These are phyloP conservation scores for Naganishia vishniacii DNA, from an alignment of 768 basidiomycete species.

Conservation along the genomic window DNA sequence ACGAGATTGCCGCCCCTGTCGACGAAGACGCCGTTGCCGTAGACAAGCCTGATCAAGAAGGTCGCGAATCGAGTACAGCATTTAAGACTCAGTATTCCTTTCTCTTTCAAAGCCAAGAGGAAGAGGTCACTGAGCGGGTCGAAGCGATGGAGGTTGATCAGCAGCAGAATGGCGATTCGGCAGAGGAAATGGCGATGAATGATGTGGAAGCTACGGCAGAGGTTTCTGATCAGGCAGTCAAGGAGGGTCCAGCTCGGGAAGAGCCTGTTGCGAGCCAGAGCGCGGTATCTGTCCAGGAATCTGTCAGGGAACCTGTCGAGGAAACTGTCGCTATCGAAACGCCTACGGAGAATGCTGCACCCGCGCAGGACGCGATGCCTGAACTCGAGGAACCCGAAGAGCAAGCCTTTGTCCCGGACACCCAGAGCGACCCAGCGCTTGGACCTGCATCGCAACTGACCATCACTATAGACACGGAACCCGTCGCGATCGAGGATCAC, in stretches of 20 bases:
- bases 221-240: too few species aligned
- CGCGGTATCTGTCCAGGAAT: not conserved
- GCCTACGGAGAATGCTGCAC: not conserved
- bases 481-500: not conserved
- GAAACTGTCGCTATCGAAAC: not conserved
- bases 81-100: conserved; percentile 11
- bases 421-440: not conserved
- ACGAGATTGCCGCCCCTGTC: too few species aligned
- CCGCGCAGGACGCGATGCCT: not conserved
- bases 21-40: too few species aligned
- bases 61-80: too few species aligned
- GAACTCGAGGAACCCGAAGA: not conserved
- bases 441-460: not conserved
- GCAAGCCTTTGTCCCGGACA: not conserved
- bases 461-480: not conserved
- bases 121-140: not conserved
- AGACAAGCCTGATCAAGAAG: too few species aligned
- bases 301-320: not conserved
- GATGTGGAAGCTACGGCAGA: too few species aligned
- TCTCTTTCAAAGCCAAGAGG: not conserved
- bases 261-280: too few species aligned
- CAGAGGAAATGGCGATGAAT: conserved; percentile 2
- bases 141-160: not conserved
- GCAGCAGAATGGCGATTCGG: not conserved
- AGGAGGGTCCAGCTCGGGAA: too few species aligned